phyloP scores from a whole-genome alignment of 140 eudicot genomes.

The Ambrosia hybrid region DNA sequence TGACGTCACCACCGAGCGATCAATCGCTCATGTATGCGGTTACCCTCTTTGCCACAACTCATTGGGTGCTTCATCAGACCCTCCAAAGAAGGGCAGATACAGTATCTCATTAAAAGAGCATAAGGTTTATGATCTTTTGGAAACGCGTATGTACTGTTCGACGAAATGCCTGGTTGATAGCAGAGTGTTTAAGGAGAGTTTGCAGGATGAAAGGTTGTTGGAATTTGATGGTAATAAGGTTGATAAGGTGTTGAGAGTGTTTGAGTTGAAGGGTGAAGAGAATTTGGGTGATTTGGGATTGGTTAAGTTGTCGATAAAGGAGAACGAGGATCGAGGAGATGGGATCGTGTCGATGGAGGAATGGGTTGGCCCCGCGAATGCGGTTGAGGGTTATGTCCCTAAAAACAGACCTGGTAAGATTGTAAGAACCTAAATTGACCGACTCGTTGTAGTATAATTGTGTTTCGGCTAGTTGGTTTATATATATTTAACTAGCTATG shows the following conservation, averaged over 20 bases:
- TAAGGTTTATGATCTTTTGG: conserved; percentile 81
- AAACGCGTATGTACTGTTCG: conserved; percentile 78
- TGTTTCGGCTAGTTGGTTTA: background rate
- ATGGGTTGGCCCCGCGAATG: conserved; percentile 91
- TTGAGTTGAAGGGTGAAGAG: conserved; percentile 38
- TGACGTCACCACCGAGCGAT: conserved; percentile 77
- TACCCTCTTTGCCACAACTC: conserved; percentile 76
- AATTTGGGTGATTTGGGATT: conserved; percentile 47
- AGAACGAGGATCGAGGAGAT: conserved; percentile 39
- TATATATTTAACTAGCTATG: too few species aligned
- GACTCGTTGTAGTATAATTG: too few species aligned
- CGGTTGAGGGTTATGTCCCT: conserved; percentile 95
- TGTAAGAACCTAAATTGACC: too few species aligned
- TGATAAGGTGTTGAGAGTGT: conserved; percentile 48
- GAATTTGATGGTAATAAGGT: conserved; percentile 46
- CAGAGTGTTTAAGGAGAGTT: conserved; percentile 55
- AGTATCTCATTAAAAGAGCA: conserved; percentile 79
- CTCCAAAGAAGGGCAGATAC: conserved; percentile 59
- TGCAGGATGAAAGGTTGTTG: conserved; percentile 62
- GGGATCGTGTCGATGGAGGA: conserved; percentile 54
- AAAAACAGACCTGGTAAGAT: conserved; percentile 1
- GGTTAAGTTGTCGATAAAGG: conserved; percentile 59
- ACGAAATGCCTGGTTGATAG: conserved; percentile 65
- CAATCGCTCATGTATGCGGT: conserved; percentile 69
- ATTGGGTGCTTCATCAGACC: conserved; percentile 47